Percentiles rank a stretch among this genome's conserved stretches.
Conservation (phyloP, 83 land plant genomes). For the Thuja plicata region DNA sequence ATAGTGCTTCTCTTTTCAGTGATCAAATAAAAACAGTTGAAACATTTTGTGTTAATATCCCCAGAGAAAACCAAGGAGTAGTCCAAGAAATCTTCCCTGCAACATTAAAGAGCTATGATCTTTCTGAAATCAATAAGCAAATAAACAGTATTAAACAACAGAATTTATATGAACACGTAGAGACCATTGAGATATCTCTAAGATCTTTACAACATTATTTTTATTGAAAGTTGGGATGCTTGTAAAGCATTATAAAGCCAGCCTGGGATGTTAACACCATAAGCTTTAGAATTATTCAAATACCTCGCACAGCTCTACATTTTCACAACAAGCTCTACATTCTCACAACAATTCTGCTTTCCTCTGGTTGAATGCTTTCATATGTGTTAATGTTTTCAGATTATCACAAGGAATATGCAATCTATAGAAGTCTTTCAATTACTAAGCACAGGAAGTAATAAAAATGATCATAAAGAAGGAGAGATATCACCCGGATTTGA, state of each 20-base stretch:
- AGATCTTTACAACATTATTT: background rate
- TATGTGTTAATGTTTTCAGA: no score
- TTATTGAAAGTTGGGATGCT: background rate
- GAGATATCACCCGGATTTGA: no score
- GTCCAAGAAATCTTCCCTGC: background rate
- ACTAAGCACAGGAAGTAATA: no score
- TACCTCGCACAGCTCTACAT: background rate
- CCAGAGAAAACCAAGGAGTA: background rate
- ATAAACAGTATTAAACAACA: background rate
- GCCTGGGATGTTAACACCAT: background rate
- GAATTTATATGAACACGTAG: background rate
- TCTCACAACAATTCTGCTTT: background rate
- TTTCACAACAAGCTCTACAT: background rate
- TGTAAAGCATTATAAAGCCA: background rate
- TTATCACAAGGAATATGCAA: no score
- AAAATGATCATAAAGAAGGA: no score
- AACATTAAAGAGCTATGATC: slow-evolving; percentile 2
- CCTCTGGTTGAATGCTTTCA: background rate
- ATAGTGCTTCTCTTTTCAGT: background rate
- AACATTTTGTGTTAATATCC: background rate
- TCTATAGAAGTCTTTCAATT: no score
- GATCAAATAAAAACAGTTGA: background rate
- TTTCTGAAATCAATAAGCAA: background rate
- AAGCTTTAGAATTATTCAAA: background rate
- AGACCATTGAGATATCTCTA: background rate